Base-by-base conservation (phyloP, 2,329 filamentous ascomycete genomes). In the Cladophialophora bantiana region DNA sequence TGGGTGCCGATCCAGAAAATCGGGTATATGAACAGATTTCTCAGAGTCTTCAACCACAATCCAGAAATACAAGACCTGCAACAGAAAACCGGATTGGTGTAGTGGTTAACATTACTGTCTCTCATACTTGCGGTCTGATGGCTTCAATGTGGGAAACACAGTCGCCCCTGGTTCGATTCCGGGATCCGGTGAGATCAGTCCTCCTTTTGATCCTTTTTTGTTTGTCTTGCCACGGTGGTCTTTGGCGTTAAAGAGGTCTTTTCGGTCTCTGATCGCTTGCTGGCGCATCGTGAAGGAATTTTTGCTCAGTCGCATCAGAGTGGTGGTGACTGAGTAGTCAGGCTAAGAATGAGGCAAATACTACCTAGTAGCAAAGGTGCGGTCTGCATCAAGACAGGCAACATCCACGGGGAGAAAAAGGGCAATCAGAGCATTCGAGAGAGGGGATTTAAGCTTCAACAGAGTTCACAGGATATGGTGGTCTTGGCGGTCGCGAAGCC, bases 141-240 rank as follows among this genome's bases (percentile, higher is more conserved):
- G 9, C n/a, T 20, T 15, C 34, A 26, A 55, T 36, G 31, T 34
- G 31, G n/a, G 52, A 34, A 36, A 6, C 52, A 57, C 48, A 56
- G 58, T 60, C 60, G 64, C 64, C 34, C 58, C 58, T 61, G 64
- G 64, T 82, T 90, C 88, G 2, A 90, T 31, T 34, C 48, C 48
- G 26, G 59, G 35, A 34, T 7, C 34, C 48, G 48, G 59, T 35
- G 52, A 35, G n/a, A 15, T n/a, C 15, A 55, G 15, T 7, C 34
- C 52, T 55, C 34, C 34, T 55, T 20, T 35, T 55, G 15, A 35
- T 36, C 12, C 32, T 36, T 34, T 38, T 18, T 54, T 26, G 18
- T 42, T 55, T 4, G n/a, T 20, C 34, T 55, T 36, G 13, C 6
- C 31, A 26, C 4, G 34, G 31, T 12, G 4, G 1, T 12, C 20